Evolutionary conservation across 768 basidiomycete species (phyloP), one percentile per base, ranked within the genome.

Genomic region (Exsudoporus frostii): DNA sequence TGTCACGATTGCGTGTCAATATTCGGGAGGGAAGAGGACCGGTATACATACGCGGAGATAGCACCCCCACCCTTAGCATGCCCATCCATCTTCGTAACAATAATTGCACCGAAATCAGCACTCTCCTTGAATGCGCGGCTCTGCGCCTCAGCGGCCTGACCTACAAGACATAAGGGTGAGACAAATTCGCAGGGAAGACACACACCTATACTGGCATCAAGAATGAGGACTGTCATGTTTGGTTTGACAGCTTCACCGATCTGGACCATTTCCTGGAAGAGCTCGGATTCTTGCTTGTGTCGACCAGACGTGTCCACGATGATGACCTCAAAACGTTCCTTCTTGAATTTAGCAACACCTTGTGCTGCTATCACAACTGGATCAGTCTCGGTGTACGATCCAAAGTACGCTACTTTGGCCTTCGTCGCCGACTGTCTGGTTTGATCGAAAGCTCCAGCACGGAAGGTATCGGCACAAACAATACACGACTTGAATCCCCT

Each of bases 11-110:
- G 32, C n/a, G 8, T n/a, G 57, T 62, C 33, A 63, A 50, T n/a
- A 13, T 19, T 46, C 24, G 30, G 27, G 10, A 40, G 22, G 8
- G 20, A 51, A 39, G 24, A 34, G 29, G 20, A 34, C 2, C 2
- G 5, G 29, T 33, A 38, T 20, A 79, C 93, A 54, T 73, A 98
- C 96, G 96, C 96, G 41, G 97, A 99, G 55, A 99, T 98, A 29
- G 97, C 97, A 22, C 97, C 97, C 70, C 97, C 97, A 51, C 97
- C 97, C 69, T 97, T 98, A 1, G 97, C 97, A 64, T 99, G 97
- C 5, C 97, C 97, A 62, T 99, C 97, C 86, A 99, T 92, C 74
- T 99, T 99, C 11, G 97, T 99, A 15, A 99, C 97, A 54, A 99
- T 97, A 59, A 99, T 99, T 2, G 96, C 97, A 52, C 96, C 97